Evolutionary conservation across 106 monocot genomes (phyloP).

Genomic region (Dendrobium catenatum): DNA sequence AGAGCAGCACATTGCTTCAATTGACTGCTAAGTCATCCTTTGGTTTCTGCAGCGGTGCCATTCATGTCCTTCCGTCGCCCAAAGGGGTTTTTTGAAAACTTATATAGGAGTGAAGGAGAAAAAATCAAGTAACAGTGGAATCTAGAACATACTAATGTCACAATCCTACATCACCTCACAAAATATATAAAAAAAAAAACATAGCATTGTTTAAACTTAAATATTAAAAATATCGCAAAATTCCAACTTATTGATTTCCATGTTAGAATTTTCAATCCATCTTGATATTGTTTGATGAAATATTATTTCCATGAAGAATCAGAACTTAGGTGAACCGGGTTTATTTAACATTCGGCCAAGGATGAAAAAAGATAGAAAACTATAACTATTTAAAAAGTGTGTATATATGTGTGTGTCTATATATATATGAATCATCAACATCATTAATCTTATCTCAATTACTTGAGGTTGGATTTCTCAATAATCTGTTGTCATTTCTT

Average conservation of each 20-base stretch:
- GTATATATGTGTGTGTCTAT: background rate
- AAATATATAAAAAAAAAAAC: background rate
- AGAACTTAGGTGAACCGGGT: background rate
- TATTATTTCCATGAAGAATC: background rate
- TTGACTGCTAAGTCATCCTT: conserved; percentile 47
- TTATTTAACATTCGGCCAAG: background rate
- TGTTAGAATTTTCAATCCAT: too few species aligned
- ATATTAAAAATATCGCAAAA: background rate
- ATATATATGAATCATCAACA: too few species aligned
- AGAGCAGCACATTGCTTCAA: conserved; percentile 17
- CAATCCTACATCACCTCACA: background rate
- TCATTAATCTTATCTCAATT: too few species aligned
- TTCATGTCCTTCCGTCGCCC: conserved; percentile 75
- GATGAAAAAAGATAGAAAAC: background rate
- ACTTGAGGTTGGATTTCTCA: too few species aligned
- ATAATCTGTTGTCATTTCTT: too few species aligned
- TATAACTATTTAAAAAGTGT: too few species aligned
- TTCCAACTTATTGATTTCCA: too few species aligned
- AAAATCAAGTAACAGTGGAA: background rate
- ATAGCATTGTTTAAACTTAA: background rate
- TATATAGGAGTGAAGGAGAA: conserved; percentile 41
- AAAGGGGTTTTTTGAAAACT: conserved; percentile 92
- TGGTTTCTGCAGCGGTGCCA: conserved; percentile 27
- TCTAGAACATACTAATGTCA: background rate
- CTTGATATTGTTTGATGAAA: too few species aligned